Evolutionary conservation across 495 filamentous ascomycete species (phyloP).

Genomic region (Penicillium coffeae): DNA sequence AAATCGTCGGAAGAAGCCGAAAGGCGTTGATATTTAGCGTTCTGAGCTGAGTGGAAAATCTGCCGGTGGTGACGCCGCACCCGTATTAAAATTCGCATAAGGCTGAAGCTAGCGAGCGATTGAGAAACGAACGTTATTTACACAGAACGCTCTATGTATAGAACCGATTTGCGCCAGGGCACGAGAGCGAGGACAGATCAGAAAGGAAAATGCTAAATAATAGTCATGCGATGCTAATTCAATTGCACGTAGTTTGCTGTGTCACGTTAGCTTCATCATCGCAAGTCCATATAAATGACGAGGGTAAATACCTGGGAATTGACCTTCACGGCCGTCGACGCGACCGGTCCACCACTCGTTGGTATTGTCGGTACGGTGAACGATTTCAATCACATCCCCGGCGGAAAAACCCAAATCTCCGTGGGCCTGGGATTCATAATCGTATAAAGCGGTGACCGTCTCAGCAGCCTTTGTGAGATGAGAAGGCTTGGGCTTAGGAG

Average conservation of each 20-base stretch:
- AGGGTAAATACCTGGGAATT: conserved; percentile 80
- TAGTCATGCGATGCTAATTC: conserved; percentile 24
- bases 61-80: too few relatives aligned
- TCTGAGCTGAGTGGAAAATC: too few relatives aligned
- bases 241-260: conserved; percentile 46
- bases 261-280: conserved; percentile 2
- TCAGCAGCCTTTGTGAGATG: conserved; percentile 66
- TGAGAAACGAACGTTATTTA: conserved; percentile 23
- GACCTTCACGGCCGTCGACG: conserved; percentile 72
- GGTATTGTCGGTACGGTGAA: conserved; percentile 72
- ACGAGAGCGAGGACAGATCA: not conserved
- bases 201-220: not conserved
- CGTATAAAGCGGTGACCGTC: conserved; percentile 81
- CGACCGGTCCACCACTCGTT: conserved; percentile 97
- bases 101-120: conserved; percentile 9
- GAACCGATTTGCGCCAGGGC: conserved; percentile 19
- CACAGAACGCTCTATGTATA: conserved; percentile 30
- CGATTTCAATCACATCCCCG: conserved; percentile 88
- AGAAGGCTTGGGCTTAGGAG: conserved; percentile 85
- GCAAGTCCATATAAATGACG: not conserved
- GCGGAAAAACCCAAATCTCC: conserved; percentile 89
- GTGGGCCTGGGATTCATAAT: conserved; percentile 94
- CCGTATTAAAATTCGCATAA: not conserved
- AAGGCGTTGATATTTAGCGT: too few relatives aligned
- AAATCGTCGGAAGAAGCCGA: not conserved